Base-by-base conservation (phyloP, 2,329 filamentous ascomycete genomes). In the Orbilia ellipsospora region DNA sequence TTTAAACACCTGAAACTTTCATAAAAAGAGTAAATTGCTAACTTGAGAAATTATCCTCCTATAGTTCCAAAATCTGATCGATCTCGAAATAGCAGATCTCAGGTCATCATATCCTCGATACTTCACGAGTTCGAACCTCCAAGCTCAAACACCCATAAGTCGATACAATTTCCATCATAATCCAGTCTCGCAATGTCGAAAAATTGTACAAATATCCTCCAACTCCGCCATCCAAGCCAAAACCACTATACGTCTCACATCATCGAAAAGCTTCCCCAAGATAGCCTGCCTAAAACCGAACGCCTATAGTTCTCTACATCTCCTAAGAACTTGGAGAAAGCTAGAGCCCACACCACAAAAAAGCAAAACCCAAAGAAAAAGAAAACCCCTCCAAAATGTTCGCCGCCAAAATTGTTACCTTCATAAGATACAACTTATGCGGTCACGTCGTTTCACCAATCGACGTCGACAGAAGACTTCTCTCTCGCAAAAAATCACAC, bases 361-460 rank as follows among this genome's bases (percentile, higher is more conserved):
- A 60, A 54, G 18, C 65, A 36, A 55, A 28, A 45, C 48, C 28
- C n/a, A 2, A 12, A 12, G 7, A 57, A 57, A 40, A 42, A 36
- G 6, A 36, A 7, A 36, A 36, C 1, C 5, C 5, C 10, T 36
- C 31, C 5, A 36, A 36, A 36, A 36, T 36, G 31, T 36, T 59
- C 28, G 1, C 36, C 10, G 6, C 60, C 61, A 65, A 36, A 18
- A 60, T 61, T 36, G n/a, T 73, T 23, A 65, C 55, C 12, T 59
- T 73, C 23, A 54, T 55, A 12, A 54, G 63, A 55, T 73, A 73
- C 26, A 44, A 26, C 3, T 48, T 61, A 2, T 73, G 68, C 48
- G 68, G 68, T 23, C 68, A 73, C 55, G 13, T 73, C 26, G 48
- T 66, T 28, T 54, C 61, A 42, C 68, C 68, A 1, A 36, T 50